Evolutionary conservation across 768 basidiomycete species (phyloP).

Genomic region (Boletus eberwhitei): DNA sequence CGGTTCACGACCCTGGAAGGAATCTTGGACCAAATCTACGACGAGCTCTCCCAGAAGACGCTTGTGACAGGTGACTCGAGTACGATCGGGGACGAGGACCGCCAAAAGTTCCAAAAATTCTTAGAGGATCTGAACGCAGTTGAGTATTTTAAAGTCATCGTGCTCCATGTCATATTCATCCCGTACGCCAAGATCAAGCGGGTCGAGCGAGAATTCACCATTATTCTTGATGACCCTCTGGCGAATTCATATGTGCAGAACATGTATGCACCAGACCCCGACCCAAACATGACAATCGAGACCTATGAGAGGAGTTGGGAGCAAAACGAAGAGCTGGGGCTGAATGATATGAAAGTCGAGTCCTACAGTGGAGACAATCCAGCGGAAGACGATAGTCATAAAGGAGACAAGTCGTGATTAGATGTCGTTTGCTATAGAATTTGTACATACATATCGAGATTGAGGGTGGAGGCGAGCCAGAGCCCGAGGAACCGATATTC

Average conservation of each 20-base stretch:
- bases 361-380: conserved; percentile 19
- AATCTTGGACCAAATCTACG: conserved; percentile 89
- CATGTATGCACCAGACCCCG: conserved; percentile 94
- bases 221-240: conserved; percentile 93
- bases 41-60: conserved; percentile 88
- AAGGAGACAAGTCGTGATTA: conserved; percentile 1
- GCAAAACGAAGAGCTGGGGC: conserved; percentile 92
- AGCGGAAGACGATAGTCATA: not conserved
- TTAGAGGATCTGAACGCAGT: conserved; percentile 73
- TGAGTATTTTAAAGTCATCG: conserved; percentile 18
- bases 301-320: conserved; percentile 80
- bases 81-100: conserved; percentile 39
- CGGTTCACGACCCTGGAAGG: conserved; percentile 98
- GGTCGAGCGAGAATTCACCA: conserved; percentile 77
- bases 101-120: conserved; percentile 70
- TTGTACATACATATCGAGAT: not conserved
- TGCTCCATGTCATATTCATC: not conserved
- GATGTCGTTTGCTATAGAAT: not conserved
- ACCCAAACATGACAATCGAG: conserved; percentile 88
- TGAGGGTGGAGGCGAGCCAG: too few relatives aligned
- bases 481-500: too few relatives aligned
- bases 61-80: conserved; percentile 70
- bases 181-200: conserved; percentile 58
- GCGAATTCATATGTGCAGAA: conserved; percentile 96
- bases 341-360: conserved; percentile 88